These are phyloP conservation scores for Sugiyamaella pinicola DNA, from an alignment of 1,139 yeast species.

Conservation along the genomic window DNA sequence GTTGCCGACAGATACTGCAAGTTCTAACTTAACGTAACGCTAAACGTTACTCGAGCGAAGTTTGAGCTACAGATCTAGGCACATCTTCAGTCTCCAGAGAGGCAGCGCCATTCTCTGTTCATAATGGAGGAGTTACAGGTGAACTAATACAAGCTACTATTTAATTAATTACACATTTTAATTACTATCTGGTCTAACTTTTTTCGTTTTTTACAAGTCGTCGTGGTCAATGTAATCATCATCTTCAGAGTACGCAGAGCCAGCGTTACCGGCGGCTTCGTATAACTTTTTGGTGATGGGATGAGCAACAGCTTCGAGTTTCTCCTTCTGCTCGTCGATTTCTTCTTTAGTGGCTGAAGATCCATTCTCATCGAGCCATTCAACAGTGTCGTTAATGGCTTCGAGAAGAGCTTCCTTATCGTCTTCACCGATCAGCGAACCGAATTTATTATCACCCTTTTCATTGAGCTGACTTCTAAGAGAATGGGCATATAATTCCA, in stretches of 20 bases:
- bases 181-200: conserved; percentile 3
- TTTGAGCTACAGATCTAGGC: no score
- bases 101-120: no score
- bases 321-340: conserved; percentile 89
- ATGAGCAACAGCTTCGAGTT: conserved; percentile 78
- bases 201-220: conserved; percentile 51
- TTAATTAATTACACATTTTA: conserved; percentile 2
- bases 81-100: no score
- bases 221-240: conserved; percentile 65
- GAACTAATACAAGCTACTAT: background rate
- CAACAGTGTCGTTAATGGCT: conserved; percentile 83
- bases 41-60: no score
- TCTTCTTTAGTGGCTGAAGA: conserved; percentile 90
- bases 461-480: conserved; percentile 78
- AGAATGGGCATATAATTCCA: conserved; percentile 86
- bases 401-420: conserved; percentile 90
- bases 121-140: no score
- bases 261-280: conserved; percentile 58
- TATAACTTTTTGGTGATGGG: conserved; percentile 93
- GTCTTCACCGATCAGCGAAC: conserved; percentile 80
- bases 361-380: conserved; percentile 86
- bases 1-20: no score
- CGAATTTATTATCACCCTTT: conserved; percentile 62
- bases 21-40: no score
- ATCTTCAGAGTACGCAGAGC: conserved; percentile 50